phyloP scores from a whole-genome alignment of 208 protist genomes.

The Lotmaria passim region DNA sequence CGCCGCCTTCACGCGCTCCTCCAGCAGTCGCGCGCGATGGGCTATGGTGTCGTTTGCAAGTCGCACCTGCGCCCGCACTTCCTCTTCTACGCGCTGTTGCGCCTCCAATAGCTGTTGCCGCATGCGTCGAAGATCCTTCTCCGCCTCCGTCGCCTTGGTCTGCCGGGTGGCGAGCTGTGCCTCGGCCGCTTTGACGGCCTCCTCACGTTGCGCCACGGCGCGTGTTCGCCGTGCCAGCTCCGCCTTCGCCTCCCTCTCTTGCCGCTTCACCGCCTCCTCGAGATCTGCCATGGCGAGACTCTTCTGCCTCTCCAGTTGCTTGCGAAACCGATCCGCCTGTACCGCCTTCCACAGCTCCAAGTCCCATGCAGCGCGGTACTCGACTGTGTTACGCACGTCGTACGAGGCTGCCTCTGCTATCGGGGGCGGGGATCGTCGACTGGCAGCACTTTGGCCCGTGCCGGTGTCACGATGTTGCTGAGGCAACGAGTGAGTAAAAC shows the following conservation, averaged over 20 bases:
- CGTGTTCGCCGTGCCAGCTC: slow-evolving; percentile 28
- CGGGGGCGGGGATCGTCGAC: not conserved
- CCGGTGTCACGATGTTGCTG: not conserved
- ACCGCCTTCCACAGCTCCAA: slow-evolving; percentile 89
- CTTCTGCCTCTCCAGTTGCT: slow-evolving; percentile 59
- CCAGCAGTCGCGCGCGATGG: slow-evolving; percentile 49
- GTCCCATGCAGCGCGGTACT: slow-evolving; percentile 89
- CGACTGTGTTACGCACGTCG: slow-evolving; percentile 71
- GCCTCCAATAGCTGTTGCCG: slow-evolving; percentile 72
- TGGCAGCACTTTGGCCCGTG: not conserved
- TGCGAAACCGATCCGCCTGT: slow-evolving; percentile 70
- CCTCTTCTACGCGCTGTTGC: slow-evolving; percentile 72
- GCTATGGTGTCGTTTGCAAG: slow-evolving; percentile 79
- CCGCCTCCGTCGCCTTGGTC: slow-evolving; percentile 51
- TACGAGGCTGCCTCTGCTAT: not conserved
- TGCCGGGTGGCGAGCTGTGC: slow-evolving; percentile 41
- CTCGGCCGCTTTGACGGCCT: slow-evolving; percentile 40
- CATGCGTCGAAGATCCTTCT: slow-evolving; percentile 57
- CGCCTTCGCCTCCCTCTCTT: slow-evolving; percentile 43
- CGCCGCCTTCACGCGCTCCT: slow-evolving; percentile 54
- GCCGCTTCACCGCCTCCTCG: slow-evolving; percentile 31
- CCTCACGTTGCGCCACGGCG: slow-evolving; percentile 35
- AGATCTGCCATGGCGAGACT: slow-evolving; percentile 47
- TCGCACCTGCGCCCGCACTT: slow-evolving; percentile 70
- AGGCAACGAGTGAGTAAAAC: too few species aligned